Conservation (phyloP, 495 filamentous ascomycete genomes). For the Aspergillus taichungensis region DNA sequence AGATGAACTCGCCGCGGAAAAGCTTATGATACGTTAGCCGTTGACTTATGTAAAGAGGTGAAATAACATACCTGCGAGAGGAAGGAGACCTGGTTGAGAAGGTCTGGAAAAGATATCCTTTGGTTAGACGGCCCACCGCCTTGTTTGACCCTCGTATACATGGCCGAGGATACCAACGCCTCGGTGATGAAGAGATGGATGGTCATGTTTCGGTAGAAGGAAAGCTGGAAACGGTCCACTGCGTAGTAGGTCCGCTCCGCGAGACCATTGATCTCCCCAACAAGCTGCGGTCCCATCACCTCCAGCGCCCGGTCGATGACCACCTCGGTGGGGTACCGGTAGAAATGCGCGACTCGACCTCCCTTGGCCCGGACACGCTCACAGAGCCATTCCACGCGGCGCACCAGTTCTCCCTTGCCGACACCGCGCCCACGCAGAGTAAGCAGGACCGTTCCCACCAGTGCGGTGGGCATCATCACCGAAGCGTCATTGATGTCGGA, state of each 20-base stretch:
- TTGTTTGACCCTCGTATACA: conserved; percentile 84
- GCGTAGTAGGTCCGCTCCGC: conserved; percentile 87
- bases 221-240: conserved; percentile 91
- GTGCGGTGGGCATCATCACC: conserved; percentile 93
- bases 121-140: conserved; percentile 77
- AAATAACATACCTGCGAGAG: conserved; percentile 53
- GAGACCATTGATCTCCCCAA: conserved; percentile 68
- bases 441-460: conserved; percentile 88
- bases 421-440: conserved; percentile 90
- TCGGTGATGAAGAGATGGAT: conserved; percentile 96
- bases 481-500: conserved; percentile 92
- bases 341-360: conserved; percentile 87
- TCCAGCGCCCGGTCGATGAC: conserved; percentile 89
- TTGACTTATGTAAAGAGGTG: background rate
- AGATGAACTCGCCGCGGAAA: conserved; percentile 96
- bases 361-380: conserved; percentile 77
- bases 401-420: conserved; percentile 73
- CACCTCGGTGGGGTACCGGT: conserved; percentile 59
- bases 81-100: conserved; percentile 74
- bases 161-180: conserved; percentile 74
- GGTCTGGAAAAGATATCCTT: conserved; percentile 60
- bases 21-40: conserved; percentile 40
- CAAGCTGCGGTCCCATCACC: conserved; percentile 79
- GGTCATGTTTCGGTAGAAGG: conserved; percentile 98
- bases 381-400: conserved; percentile 84